Conservation (phyloP, 441 rosid genomes). For the Sinapis alba region DNA sequence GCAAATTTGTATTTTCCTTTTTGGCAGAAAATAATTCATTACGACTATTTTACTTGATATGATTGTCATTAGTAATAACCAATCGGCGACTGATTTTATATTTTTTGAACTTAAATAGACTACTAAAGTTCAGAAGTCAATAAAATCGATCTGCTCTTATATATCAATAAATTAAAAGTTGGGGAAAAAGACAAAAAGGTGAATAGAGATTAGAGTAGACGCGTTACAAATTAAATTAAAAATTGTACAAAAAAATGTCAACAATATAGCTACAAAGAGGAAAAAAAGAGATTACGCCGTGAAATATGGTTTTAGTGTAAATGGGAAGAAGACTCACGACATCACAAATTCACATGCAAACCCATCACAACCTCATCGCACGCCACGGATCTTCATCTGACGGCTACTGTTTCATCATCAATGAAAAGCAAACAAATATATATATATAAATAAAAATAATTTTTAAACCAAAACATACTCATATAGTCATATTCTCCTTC, state of each 20-base stretch:
- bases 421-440: neutral
- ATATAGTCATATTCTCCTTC: neutral
- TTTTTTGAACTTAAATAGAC: no score
- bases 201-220: neutral
- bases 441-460: neutral
- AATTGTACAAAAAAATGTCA: neutral
- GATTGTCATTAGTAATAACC: no score
- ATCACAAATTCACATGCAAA: constrained; percentile 28
- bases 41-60: no score
- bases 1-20: no score
- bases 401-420: constrained; percentile 30
- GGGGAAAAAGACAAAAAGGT: no score
- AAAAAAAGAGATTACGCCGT: constrained; percentile 39
- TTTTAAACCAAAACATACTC: neutral
- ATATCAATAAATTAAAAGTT: no score
- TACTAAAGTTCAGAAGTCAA: no score
- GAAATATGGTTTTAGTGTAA: constrained; percentile 30
- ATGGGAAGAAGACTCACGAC: neutral
- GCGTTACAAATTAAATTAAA: neutral
- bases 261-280: constrained; percentile 13
- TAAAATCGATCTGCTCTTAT: no score
- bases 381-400: constrained; percentile 24
- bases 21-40: no score
- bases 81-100: no score
- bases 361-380: neutral